These are phyloP conservation scores for Colletotrichum neosansevieriae DNA, from an alignment of 2,329 filamentous ascomycete genomes.

Conservation along the genomic window DNA sequence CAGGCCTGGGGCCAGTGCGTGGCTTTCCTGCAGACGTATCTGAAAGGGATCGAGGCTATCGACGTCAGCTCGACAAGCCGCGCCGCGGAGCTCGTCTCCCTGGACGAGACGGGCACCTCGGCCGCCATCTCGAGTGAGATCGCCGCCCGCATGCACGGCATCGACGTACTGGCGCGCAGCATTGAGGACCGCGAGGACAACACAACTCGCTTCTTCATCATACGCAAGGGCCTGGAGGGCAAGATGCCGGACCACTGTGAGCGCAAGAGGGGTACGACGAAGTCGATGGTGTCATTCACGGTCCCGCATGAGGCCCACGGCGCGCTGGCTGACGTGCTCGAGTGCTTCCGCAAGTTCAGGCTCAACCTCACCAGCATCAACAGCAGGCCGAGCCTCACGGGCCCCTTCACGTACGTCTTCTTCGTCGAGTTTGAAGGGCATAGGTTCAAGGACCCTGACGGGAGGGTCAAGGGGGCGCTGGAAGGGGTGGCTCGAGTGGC, in stretches of 20 bases:
- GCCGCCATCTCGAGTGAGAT: conserved; percentile 84
- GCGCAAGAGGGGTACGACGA: conserved; percentile 54
- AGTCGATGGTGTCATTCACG: conserved; percentile 86
- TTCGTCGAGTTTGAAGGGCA: conserved; percentile 89
- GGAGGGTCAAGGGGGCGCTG: conserved; percentile 71
- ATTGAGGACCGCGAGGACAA: conserved; percentile 84
- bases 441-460: conserved; percentile 63
- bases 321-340: conserved; percentile 83
- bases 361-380: conserved; percentile 94
- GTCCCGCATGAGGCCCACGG: conserved; percentile 82
- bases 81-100: conserved; percentile 81
- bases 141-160: conserved; percentile 75
- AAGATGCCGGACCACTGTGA: conserved; percentile 38
- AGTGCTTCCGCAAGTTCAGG: conserved; percentile 78
- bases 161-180: conserved; percentile 76
- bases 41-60: conserved; percentile 81
- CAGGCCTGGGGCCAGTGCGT: conserved; percentile 96
- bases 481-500: conserved; percentile 68
- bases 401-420: conserved; percentile 92
- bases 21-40: conserved; percentile 75
- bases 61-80: conserved; percentile 89
- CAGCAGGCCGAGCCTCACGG: conserved; percentile 80
- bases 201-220: conserved; percentile 81
- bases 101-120: conserved; percentile 67
- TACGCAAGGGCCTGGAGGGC: conserved; percentile 56